phyloP scores from a whole-genome alignment of 2,329 filamentous ascomycete species.

The Talaromyces sp. region DNA sequence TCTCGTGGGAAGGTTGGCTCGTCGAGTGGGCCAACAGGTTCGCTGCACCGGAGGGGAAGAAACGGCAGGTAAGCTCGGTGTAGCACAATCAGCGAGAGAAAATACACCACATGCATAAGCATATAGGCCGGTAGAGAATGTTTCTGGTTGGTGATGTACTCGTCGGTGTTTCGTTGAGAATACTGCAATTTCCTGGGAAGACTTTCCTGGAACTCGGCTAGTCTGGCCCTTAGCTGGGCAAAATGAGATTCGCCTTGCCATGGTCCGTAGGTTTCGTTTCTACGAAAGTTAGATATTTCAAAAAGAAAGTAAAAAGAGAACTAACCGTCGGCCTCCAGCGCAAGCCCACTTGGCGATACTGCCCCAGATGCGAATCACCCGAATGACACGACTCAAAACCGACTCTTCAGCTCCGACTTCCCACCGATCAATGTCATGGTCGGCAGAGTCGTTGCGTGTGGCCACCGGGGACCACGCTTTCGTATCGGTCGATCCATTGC shows the following conservation, averaged over 20 bases:
- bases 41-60: slow-evolving; percentile 44
- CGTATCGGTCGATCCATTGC: slow-evolving; percentile 27
- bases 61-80: slow-evolving; percentile 54
- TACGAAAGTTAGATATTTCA: slow-evolving; percentile 14
- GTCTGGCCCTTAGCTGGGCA: slow-evolving; percentile 38
- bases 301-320: background rate
- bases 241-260: slow-evolving; percentile 51
- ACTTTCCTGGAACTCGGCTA: slow-evolving; percentile 46
- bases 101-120: slow-evolving; percentile 51
- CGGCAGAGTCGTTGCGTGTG: slow-evolving; percentile 32
- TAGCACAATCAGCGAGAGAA: slow-evolving; percentile 51
- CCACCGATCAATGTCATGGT: slow-evolving; percentile 46
- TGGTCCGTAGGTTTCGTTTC: slow-evolving; percentile 46
- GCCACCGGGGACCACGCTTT: slow-evolving; percentile 37
- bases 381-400: slow-evolving; percentile 51
- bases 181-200: slow-evolving; percentile 50
- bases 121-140: slow-evolving; percentile 50
- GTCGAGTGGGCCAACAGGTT: slow-evolving; percentile 51
- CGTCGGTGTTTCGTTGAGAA: slow-evolving; percentile 48
- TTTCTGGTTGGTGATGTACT: slow-evolving; percentile 46
- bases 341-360: slow-evolving; percentile 53
- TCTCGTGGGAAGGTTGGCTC: slow-evolving; percentile 43
- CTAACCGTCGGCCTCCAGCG: slow-evolving; percentile 48
- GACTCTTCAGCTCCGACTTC: slow-evolving; percentile 51
- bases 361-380: slow-evolving; percentile 52